Evolutionary conservation across 345 rosid genomes (phyloP).

Genomic region (Physaria fendleri): DNA sequence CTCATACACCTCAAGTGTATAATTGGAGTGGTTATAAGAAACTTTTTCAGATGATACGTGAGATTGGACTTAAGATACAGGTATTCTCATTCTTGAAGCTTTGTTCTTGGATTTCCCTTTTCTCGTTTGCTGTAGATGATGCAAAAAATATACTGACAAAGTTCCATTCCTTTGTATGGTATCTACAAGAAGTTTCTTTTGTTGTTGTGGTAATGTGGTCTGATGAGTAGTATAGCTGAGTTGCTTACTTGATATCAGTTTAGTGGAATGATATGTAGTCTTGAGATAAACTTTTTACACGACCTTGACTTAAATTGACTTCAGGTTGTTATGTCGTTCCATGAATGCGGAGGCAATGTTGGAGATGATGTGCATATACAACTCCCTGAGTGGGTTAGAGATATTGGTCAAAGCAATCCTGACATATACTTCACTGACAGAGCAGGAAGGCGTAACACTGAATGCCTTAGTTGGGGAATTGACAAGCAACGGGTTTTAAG

Average conservation of each 20-base stretch:
- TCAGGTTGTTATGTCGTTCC: conserved; percentile 96
- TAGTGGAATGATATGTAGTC: neutral
- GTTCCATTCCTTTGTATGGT: too few relatives aligned
- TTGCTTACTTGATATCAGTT: neutral
- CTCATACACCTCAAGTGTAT: conserved; percentile 61
- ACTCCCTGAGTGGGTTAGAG: conserved; percentile 79
- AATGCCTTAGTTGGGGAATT: conserved; percentile 94
- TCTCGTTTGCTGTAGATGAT: too few relatives aligned
- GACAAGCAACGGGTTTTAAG: conserved; percentile 87
- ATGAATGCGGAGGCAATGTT: conserved; percentile 96
- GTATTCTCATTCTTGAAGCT: too few relatives aligned
- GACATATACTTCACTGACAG: conserved; percentile 83
- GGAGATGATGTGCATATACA: conserved; percentile 90
- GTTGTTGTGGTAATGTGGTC: neutral
- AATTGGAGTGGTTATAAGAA: conserved; percentile 81
- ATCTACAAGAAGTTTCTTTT: too few relatives aligned
- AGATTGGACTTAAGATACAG: conserved; percentile 78
- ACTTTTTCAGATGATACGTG: conserved; percentile 74
- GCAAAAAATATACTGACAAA: too few relatives aligned
- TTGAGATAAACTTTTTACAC: neutral
- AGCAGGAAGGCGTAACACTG: conserved; percentile 68
- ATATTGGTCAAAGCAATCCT: conserved; percentile 71
- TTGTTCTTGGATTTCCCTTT: too few relatives aligned
- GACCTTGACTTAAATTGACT: conserved; percentile 10
- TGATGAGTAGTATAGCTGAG: neutral